A percentile compares a stretch with the other conserved stretches of the same genome.
These are phyloP conservation scores for Neonectria coccinea DNA, from an alignment of 2,329 filamentous ascomycete genomes.

Conservation along the genomic window DNA sequence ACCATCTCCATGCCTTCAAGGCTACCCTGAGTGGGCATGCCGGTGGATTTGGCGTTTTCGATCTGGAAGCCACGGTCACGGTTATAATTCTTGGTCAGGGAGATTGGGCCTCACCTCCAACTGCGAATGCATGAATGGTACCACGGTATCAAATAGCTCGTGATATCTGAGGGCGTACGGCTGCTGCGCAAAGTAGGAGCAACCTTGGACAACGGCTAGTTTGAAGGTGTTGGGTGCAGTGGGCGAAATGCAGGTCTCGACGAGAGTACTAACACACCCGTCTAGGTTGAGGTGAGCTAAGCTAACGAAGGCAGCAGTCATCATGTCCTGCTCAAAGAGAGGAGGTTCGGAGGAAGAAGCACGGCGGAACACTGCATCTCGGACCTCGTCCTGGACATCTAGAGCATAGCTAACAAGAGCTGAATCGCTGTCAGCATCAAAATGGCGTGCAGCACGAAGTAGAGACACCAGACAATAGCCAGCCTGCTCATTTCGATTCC, in stretches of 20 bases:
- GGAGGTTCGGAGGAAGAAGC: conserved; percentile 60
- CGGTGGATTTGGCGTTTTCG: conserved; percentile 35
- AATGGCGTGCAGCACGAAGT: conserved; percentile 72
- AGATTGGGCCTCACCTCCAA: conserved; percentile 62
- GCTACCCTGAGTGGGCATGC: conserved; percentile 19
- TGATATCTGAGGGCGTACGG: conserved; percentile 62
- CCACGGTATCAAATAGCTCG: conserved; percentile 66
- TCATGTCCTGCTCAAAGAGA: conserved; percentile 71
- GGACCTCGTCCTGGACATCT: conserved; percentile 76
- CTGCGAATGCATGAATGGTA: conserved; percentile 68
- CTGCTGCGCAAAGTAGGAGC: conserved; percentile 70
- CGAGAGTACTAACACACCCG: conserved; percentile 66
- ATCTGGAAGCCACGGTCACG: conserved; percentile 25
- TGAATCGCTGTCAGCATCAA: conserved; percentile 71
- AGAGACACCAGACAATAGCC: conserved; percentile 74
- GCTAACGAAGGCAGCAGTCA: conserved; percentile 75
- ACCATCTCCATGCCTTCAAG: conserved; percentile 43
- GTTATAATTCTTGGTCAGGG: neutral
- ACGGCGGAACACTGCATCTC: conserved; percentile 72
- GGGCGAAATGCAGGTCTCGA: conserved; percentile 67
- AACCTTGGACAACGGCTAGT: conserved; percentile 71
- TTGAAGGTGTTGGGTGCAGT: conserved; percentile 70
- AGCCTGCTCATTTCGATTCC: conserved; percentile 74
- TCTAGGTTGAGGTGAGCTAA: conserved; percentile 72
- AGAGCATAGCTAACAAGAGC: conserved; percentile 74